Evolutionary conservation across 139 green algal genomes (phyloP), one percentile per base, ranked within the genome.

Genomic region (Chlorella sp.): DNA sequence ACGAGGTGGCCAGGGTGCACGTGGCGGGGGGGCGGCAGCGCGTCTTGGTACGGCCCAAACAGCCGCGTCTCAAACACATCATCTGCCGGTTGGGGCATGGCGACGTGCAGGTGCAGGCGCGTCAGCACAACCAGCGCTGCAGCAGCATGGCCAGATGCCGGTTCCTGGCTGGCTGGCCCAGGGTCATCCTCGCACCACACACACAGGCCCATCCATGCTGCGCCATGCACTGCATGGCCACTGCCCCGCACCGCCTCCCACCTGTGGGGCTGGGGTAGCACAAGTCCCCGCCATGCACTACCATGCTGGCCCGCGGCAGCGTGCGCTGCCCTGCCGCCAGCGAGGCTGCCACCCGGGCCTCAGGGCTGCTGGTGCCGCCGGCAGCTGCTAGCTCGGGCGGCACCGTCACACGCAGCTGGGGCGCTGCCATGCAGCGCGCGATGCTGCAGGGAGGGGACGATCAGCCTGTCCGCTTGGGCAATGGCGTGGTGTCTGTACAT

Each of bases 271-370:
- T 95, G 65, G 95, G 95, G 86, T 98, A 98, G 30, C 93, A 94
- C 73, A 98, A 87, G 87, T 98, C 95, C 1, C 95, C 95, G 1
- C 95, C 95, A 36, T 98, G 77, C 16, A 98, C 51, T 69, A 98
- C 84, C 73, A 95, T 60, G 16, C 91, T 85, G 3, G 70, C 93
- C 2, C 95, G 89, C 1, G 94, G 95, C 48, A 98, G 87, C 56
- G 82, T 76, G 43, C 89, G 62, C 48, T 73, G 43, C 20, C 79
- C 62, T 2, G 79, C 79, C 43, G 44, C 62, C 79, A 76, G 64
- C 43, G 43, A 44, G 1, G 64, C 62, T 32, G 64, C 64, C 1
- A 34, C 32, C 32, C 79, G 16, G 9, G 40, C 64, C 32, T 87
- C 84, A 11, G 73, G 60, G 54, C 28, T 76, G 44, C 58, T 44